phyloP scores from a whole-genome alignment of 2,329 filamentous ascomycete species.

The Cercospora zeina region DNA sequence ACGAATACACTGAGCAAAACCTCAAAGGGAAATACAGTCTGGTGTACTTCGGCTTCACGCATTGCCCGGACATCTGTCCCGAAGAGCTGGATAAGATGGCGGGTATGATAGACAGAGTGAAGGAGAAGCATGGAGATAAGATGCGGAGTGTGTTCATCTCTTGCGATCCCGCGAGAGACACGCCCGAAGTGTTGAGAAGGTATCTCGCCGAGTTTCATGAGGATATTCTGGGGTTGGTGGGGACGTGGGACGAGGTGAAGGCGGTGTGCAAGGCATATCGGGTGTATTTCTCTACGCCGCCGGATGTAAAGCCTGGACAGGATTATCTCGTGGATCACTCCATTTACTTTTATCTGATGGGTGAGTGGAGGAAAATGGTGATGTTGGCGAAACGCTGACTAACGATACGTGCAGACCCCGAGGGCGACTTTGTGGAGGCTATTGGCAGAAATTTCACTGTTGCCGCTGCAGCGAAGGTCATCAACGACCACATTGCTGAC shows the following conservation, averaged over 20 bases:
- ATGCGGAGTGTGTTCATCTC: constrained; percentile 86
- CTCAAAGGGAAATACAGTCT: constrained; percentile 83
- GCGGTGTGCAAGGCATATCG: constrained; percentile 91
- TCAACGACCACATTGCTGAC: constrained; percentile 80
- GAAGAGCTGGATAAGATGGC: constrained; percentile 99
- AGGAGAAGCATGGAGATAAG: constrained; percentile 47
- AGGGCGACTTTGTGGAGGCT: constrained; percentile 97
- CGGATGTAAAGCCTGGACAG: constrained; percentile 83
- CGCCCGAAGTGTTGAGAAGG: constrained; percentile 75
- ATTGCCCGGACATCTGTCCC: constrained; percentile 97
- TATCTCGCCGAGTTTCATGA: constrained; percentile 92
- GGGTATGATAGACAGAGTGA: constrained; percentile 77
- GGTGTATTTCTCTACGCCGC: constrained; percentile 94
- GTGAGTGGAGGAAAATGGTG: constrained; percentile 46
- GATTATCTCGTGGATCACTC: constrained; percentile 98
- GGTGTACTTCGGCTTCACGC: constrained; percentile 97
- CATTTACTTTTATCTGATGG: constrained; percentile 99
- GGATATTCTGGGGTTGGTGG: constrained; percentile 82
- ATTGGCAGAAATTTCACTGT: constrained; percentile 93
- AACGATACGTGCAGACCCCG: constrained; percentile 64
- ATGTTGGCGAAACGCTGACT: constrained; percentile 13
- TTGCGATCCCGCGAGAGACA: constrained; percentile 91
- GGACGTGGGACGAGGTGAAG: constrained; percentile 92
- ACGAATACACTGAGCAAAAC: constrained; percentile 72
- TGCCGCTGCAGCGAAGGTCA: constrained; percentile 78